Evolutionary conservation across 1,139 yeast genomes (phyloP).

Genomic region (Saccharomycopsis hybrid): DNA sequence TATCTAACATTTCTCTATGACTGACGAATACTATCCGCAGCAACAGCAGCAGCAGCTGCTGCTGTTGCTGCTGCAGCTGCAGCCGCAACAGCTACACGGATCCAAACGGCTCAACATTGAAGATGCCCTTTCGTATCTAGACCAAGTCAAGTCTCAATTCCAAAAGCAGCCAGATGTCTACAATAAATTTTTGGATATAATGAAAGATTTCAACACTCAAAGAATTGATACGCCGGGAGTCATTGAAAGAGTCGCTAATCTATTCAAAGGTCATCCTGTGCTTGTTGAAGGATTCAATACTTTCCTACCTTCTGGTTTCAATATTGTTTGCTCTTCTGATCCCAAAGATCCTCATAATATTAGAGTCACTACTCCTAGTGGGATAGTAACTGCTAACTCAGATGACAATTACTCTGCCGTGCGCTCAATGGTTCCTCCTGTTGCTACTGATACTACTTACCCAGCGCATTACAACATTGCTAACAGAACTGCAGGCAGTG

Average conservation of each 20-base stretch:
- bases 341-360: slow-evolving; percentile 91
- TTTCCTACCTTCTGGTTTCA: slow-evolving; percentile 92
- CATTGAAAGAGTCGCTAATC: slow-evolving; percentile 83
- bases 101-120: slow-evolving; percentile 60
- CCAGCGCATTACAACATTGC: too few relatives aligned
- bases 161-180: slow-evolving; percentile 91
- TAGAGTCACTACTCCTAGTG: slow-evolving; percentile 92
- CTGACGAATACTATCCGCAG: too few relatives aligned
- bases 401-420: background rate
- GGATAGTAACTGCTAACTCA: slow-evolving; percentile 46
- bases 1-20: too few relatives aligned
- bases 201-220: slow-evolving; percentile 97
- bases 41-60: too few relatives aligned
- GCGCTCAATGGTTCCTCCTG: background rate
- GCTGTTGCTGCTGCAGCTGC: too few relatives aligned
- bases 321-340: slow-evolving; percentile 85
- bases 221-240: slow-evolving; percentile 98
- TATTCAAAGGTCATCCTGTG: slow-evolving; percentile 88
- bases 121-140: slow-evolving; percentile 91
- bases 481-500: too few relatives aligned
- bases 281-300: slow-evolving; percentile 96
- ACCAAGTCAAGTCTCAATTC: slow-evolving; percentile 92
- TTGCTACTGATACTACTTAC: too few relatives aligned
- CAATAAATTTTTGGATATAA: slow-evolving; percentile 90
- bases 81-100: too few relatives aligned